Evolutionary conservation across 2,329 filamentous ascomycete genomes (phyloP).

Genomic region (Pseudopyricularia javanii): DNA sequence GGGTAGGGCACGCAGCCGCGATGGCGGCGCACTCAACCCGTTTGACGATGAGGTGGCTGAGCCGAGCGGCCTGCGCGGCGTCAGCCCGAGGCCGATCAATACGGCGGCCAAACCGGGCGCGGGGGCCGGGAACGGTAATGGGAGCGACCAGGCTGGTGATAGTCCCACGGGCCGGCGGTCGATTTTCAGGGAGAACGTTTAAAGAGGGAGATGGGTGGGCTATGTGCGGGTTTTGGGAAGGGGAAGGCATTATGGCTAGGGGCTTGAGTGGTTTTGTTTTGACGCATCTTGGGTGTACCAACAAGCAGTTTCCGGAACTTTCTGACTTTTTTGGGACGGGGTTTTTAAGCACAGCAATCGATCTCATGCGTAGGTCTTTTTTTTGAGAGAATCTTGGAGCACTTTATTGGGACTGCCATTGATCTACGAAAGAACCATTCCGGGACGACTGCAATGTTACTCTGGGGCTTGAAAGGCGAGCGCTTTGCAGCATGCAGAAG

Average conservation of each 20-base stretch:
- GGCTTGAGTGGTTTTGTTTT: background rate
- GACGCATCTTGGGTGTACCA: background rate
- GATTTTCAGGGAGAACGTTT: conserved; percentile 60
- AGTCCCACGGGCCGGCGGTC: conserved; percentile 58
- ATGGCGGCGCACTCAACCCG: conserved; percentile 38
- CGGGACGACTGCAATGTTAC: background rate
- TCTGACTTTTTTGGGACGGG: background rate
- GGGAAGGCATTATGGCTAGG: background rate
- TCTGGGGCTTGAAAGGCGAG: too few species aligned
- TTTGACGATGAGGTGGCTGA: conserved; percentile 54
- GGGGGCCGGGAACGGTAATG: conserved; percentile 13
- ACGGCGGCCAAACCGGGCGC: conserved; percentile 21
- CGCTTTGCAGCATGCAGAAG: too few species aligned
- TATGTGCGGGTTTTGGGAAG: background rate
- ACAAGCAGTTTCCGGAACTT: background rate
- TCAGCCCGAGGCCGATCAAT: conserved; percentile 65
- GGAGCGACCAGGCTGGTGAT: conserved; percentile 25
- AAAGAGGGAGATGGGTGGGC: conserved; percentile 6
- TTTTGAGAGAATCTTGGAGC: background rate
- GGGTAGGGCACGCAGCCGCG: conserved; percentile 29
- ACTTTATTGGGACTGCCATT: background rate
- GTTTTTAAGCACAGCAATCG: too few species aligned
- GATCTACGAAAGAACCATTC: background rate
- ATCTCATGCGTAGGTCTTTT: too few species aligned
- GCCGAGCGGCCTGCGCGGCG: conserved; percentile 52